phyloP scores from a whole-genome alignment of 495 filamentous ascomycete species.

The Podospora australis region DNA sequence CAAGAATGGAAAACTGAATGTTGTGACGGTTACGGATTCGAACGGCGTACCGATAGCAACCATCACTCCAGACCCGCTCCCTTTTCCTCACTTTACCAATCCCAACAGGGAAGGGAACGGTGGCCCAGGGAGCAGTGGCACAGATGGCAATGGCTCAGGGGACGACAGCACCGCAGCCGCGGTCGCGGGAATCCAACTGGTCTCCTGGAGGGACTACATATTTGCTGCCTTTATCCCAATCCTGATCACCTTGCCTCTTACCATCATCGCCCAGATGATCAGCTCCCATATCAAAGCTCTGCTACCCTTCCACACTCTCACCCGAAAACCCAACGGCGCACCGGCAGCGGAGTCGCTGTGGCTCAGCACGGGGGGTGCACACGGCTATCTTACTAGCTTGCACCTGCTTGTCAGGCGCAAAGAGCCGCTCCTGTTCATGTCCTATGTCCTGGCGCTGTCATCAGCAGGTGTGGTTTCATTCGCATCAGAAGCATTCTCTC shows the following conservation, averaged over 20 bases:
- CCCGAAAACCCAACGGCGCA: not conserved
- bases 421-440: not conserved
- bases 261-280: not conserved
- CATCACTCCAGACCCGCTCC: not conserved
- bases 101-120: not conserved
- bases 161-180: not conserved
- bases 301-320: not conserved
- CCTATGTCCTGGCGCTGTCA: not conserved
- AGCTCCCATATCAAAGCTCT: not conserved
- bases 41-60: not conserved
- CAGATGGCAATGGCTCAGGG: not conserved
- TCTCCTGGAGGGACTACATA: not conserved
- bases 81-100: not conserved
- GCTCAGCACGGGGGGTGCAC: not conserved
- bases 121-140: not conserved
- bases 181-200: not conserved
- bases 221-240: not conserved
- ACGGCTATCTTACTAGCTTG: not conserved
- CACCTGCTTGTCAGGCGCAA: not conserved
- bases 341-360: not conserved
- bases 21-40: not conserved
- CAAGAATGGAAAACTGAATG: no score
- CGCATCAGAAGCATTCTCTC: not conserved
- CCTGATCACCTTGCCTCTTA: not conserved
- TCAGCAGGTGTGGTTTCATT: not conserved